These are phyloP conservation scores for Dalbergia cultrata DNA, from an alignment of 306 rosid species.

Conservation along the genomic window DNA sequence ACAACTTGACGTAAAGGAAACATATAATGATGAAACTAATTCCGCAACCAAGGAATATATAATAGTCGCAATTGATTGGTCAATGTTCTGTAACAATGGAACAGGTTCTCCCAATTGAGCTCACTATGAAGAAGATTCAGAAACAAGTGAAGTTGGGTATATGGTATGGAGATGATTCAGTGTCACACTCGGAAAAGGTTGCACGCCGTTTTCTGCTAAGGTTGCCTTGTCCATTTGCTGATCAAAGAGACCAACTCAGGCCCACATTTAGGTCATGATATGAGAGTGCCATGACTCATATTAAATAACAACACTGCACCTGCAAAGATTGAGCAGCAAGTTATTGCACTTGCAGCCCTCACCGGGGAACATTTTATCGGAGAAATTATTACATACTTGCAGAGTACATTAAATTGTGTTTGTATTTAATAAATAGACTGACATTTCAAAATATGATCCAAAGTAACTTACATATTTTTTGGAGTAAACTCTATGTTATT, in stretches of 20 bases:
- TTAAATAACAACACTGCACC: constrained; percentile 39
- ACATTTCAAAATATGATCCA: too few species aligned
- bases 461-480: too few species aligned
- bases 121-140: background rate
- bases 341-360: constrained; percentile 11
- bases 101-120: background rate
- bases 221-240: constrained; percentile 58
- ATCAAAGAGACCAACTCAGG: constrained; percentile 28
- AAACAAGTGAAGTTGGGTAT: constrained; percentile 16
- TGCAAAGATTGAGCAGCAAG: constrained; percentile 42
- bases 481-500: too few species aligned
- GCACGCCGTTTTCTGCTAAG: constrained; percentile 51
- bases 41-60: background rate
- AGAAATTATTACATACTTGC: too few species aligned
- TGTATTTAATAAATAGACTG: too few species aligned
- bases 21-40: background rate
- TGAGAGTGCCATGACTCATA: constrained; percentile 42
- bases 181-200: constrained; percentile 56
- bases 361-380: background rate
- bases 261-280: constrained; percentile 55
- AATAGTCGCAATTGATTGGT: too few species aligned
- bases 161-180: constrained; percentile 23
- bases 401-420: too few species aligned
- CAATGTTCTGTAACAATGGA: background rate
- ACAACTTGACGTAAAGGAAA: background rate